Percentiles rank a stretch among this genome's conserved stretches.
Evolutionary conservation across 2,329 filamentous ascomycete genomes (phyloP).

Genomic region (Xylaria multiplex): DNA sequence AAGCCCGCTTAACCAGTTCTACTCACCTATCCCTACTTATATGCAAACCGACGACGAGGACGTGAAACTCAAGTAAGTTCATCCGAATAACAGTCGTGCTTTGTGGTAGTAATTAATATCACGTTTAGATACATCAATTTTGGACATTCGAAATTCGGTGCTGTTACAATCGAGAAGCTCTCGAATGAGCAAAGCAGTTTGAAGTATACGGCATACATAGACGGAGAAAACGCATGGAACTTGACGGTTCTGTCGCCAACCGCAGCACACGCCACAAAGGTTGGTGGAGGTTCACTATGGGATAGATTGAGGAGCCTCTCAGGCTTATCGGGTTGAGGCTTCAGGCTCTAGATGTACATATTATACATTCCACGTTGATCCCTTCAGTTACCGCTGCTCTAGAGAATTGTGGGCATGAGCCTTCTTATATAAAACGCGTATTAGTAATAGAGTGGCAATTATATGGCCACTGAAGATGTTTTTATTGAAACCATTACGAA

Average conservation of each 20-base stretch:
- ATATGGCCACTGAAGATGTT: not conserved
- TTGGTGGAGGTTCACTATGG: constrained; percentile 58
- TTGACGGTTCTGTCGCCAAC: constrained; percentile 63
- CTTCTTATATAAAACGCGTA: constrained; percentile 1
- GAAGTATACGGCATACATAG: constrained; percentile 83
- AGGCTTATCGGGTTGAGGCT: not conserved
- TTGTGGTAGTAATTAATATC: constrained; percentile 37
- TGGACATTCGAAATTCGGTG: constrained; percentile 89
- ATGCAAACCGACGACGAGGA: constrained; percentile 83
- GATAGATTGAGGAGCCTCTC: constrained; percentile 46
- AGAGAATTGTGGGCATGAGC: not conserved
- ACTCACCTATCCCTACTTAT: constrained; percentile 85
- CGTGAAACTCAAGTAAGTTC: constrained; percentile 80
- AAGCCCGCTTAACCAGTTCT: constrained; percentile 93
- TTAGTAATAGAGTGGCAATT: constrained; percentile 14
- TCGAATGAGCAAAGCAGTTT: constrained; percentile 75
- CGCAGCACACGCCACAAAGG: constrained; percentile 44
- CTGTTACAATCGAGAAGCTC: constrained; percentile 78
- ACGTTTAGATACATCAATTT: constrained; percentile 75
- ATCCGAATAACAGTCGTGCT: not conserved
- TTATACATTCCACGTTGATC: constrained; percentile 4
- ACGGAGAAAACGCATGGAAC: constrained; percentile 83
- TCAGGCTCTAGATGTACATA: not conserved
- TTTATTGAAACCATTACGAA: not conserved
- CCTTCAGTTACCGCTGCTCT: constrained; percentile 20